Percentiles rank a stretch among this genome's conserved stretches.
These are phyloP conservation scores for Monosporascus sp. DNA, from an alignment of 2,329 filamentous ascomycete species.

Conservation along the genomic window DNA sequence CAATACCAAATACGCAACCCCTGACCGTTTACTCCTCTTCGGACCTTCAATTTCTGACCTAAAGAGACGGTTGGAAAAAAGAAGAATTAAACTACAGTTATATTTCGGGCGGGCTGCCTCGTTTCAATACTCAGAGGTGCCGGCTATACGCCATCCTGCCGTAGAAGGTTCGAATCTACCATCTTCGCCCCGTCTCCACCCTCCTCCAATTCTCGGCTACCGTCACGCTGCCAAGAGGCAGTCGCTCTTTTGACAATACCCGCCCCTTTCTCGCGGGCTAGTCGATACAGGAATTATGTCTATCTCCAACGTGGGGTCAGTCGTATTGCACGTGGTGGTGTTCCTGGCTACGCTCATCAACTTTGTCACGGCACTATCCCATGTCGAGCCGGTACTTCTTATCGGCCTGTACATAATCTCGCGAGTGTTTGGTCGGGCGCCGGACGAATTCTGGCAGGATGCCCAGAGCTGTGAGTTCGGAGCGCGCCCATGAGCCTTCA, in stretches of 20 bases:
- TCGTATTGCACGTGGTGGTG: constrained; percentile 45
- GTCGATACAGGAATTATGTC: constrained; percentile 33
- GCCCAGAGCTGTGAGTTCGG: constrained; percentile 14
- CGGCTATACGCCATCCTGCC: too few relatives aligned
- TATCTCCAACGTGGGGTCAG: constrained; percentile 46
- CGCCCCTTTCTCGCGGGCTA: background rate
- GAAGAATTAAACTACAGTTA: too few relatives aligned
- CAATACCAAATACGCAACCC: too few relatives aligned
- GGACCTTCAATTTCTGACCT: too few relatives aligned
- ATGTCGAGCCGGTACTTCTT: constrained; percentile 42
- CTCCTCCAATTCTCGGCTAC: too few relatives aligned
- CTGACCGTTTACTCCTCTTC: too few relatives aligned
- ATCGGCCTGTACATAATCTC: constrained; percentile 43
- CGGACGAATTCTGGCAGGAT: constrained; percentile 39
- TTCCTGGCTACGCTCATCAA: constrained; percentile 50
- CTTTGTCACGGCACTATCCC: constrained; percentile 45
- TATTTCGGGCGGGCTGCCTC: too few relatives aligned
- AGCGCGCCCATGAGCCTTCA: constrained; percentile 1
- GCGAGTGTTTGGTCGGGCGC: constrained; percentile 41
- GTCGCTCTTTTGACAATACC: background rate
- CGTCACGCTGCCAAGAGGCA: too few relatives aligned
- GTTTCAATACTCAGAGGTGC: too few relatives aligned
- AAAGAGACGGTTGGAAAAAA: too few relatives aligned
- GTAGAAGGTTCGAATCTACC: too few relatives aligned
- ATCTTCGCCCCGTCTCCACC: too few relatives aligned